Evolutionary conservation across 345 rosid species (phyloP).

Genomic region (Boechera stricta): DNA sequence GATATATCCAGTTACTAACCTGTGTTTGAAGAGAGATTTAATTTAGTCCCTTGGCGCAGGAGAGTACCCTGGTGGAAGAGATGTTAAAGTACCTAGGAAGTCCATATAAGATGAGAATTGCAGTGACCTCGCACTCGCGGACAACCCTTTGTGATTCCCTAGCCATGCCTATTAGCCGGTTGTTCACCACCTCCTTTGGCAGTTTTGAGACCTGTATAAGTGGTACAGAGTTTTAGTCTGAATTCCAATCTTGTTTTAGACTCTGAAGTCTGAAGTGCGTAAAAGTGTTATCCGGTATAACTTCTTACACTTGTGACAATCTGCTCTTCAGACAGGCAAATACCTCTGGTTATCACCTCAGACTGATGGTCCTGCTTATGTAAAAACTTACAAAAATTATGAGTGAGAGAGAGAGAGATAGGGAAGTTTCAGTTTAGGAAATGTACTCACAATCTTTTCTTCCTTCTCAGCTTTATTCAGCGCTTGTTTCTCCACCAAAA

Average conservation of each 20-base stretch:
- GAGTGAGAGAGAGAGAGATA: slow-evolving; percentile 13
- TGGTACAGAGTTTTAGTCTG: no score
- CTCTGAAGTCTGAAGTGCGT: no score
- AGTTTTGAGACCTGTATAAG: no score
- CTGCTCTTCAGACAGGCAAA: slow-evolving; percentile 86
- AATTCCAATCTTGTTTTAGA: no score
- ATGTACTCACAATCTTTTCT: slow-evolving; percentile 65
- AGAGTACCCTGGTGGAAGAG: neutral
- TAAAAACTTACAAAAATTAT: neutral
- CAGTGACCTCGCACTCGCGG: slow-evolving; percentile 85
- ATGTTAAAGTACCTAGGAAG: slow-evolving; percentile 71
- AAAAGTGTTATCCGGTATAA: no score
- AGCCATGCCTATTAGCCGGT: slow-evolving; percentile 30
- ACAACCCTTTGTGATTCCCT: slow-evolving; percentile 64
- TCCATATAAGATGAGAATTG: slow-evolving; percentile 87
- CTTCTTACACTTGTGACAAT: slow-evolving; percentile 58
- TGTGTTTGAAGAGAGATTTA: slow-evolving; percentile 35
- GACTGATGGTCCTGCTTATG: slow-evolving; percentile 66
- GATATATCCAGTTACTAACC: slow-evolving; percentile 89
- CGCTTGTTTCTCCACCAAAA: slow-evolving; percentile 80
- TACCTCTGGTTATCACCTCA: slow-evolving; percentile 87
- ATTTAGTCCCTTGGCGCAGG: neutral
- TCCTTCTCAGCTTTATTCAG: slow-evolving; percentile 78
- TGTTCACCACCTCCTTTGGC: no score
- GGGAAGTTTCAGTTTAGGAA: slow-evolving; percentile 12